phyloP scores from a whole-genome alignment of 2,329 filamentous ascomycete species.

The Diaporthe aspalathi region DNA sequence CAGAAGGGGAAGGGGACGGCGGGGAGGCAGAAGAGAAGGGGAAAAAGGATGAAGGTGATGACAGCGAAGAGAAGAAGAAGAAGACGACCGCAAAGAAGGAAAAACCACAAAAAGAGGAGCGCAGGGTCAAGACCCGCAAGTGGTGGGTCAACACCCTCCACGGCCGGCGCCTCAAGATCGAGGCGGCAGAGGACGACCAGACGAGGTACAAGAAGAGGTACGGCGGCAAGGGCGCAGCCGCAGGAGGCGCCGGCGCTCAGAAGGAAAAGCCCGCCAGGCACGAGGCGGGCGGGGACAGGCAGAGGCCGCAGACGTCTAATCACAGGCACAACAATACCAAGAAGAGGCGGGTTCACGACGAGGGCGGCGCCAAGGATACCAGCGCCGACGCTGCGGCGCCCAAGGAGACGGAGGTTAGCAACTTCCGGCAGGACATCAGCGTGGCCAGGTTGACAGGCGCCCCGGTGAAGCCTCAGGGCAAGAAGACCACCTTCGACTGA shows the following conservation, averaged over 20 bases:
- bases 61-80: conserved; percentile 49
- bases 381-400: conserved; percentile 20
- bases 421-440: conserved; percentile 59
- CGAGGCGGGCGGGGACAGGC: conserved; percentile 42
- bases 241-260: conserved; percentile 45
- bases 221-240: conserved; percentile 74
- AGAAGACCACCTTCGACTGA: conserved; percentile 84
- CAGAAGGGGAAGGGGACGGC: conserved; percentile 52
- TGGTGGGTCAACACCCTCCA: conserved; percentile 89
- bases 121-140: conserved; percentile 70
- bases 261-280: background rate
- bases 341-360: conserved; percentile 92
- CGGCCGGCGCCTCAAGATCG: conserved; percentile 84
- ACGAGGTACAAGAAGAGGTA: conserved; percentile 94
- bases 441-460: conserved; percentile 78
- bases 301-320: conserved; percentile 33
- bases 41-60: conserved; percentile 49
- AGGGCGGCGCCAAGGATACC: conserved; percentile 57
- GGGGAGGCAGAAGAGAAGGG: conserved; percentile 49
- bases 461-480: conserved; percentile 82
- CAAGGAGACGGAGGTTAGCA: conserved; percentile 48
- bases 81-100: conserved; percentile 42
- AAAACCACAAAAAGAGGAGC: conserved; percentile 56
- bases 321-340: conserved; percentile 90
- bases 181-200: conserved; percentile 93